Evolutionary conservation across 75 land plant genomes (phyloP), one percentile per base, ranked within the genome.

Genomic region (Chamaecyparis obtusa): DNA sequence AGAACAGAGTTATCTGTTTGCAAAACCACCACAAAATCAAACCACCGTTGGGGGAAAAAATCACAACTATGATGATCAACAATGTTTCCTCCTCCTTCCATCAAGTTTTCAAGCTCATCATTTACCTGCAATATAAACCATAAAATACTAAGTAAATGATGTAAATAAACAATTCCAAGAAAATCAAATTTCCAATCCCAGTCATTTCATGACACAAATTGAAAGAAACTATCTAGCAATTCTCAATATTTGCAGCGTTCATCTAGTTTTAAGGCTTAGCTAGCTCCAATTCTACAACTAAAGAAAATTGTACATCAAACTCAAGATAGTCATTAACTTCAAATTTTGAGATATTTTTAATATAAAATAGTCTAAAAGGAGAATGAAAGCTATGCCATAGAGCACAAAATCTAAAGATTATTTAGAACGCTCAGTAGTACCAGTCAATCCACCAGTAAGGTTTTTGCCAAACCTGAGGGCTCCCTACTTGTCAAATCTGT

Each of bases 31-130:
- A 97, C 96, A 41, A 86, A 88, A 86, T 97, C 97, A 88, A 97
- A 97, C 99, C 99, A 97, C 0, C 98, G 91, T 87, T 97, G 97
- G 17, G 99, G 99, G 55, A 97, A 97, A 86, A 97, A 94, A 71
- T 95, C 98, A 85, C 99, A 95, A 11, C 95, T 92, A 87, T 97
- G 99, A 84, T 97, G 94, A 87, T 97, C 99, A 54, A 96, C 93
- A 37, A 97, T 93, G 84, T 90, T 94, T 15, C 99, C 99, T 5
- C 99, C 99, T 69, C 89, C 91, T 87, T 90, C 93, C 99, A 97
- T 95, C 89, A 85, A 15, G 83, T 93, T 95, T 82, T 97, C 99
- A 75, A 97, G 89, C 91, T 97, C 98, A 89, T 97, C 99, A 85
- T 92, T 93, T 14, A 97, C 94, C 99, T 97, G 90, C 60, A 36